Percentiles rank a stretch among this genome's conserved stretches.
phyloP scores from a whole-genome alignment of 345 rosid species.

The Microthlaspi erraticum region DNA sequence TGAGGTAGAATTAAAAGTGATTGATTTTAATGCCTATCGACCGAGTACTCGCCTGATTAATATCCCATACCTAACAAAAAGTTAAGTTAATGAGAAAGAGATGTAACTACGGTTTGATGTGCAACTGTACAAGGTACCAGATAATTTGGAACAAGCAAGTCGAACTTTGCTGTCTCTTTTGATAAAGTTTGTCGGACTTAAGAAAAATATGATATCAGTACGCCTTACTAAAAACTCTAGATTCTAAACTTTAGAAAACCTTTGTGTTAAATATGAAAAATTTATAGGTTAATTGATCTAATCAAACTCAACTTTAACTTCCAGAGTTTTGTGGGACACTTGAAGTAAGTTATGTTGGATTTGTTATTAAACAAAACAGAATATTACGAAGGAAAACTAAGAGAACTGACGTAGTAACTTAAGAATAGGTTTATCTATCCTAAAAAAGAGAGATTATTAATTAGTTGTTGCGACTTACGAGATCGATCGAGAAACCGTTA shows the following conservation, averaged over 20 bases:
- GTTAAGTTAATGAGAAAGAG: too few relatives aligned
- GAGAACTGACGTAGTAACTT: neutral
- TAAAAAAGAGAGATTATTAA: neutral
- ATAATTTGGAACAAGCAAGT: too few relatives aligned
- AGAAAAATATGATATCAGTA: too few relatives aligned
- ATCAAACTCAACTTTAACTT: neutral
- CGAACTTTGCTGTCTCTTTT: too few relatives aligned
- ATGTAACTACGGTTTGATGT: too few relatives aligned
- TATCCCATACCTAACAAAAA: too few relatives aligned
- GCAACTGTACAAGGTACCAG: too few relatives aligned
- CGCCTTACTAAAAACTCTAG: neutral
- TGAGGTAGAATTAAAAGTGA: too few relatives aligned
- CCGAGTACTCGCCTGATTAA: too few relatives aligned
- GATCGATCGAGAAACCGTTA: conserved; percentile 20
- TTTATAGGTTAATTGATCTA: neutral
- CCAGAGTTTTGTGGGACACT: conserved; percentile 5
- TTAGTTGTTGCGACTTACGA: neutral
- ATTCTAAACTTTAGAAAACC: neutral
- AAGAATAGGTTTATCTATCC: conserved; percentile 1
- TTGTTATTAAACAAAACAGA: neutral
- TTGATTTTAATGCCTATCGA: too few relatives aligned
- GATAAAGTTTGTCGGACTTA: too few relatives aligned
- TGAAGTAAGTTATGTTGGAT: neutral
- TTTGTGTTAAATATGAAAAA: neutral
- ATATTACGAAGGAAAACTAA: too few relatives aligned